Evolutionary conservation across 2,329 filamentous ascomycete genomes (phyloP).

Genomic region (Claviceps purpurea): DNA sequence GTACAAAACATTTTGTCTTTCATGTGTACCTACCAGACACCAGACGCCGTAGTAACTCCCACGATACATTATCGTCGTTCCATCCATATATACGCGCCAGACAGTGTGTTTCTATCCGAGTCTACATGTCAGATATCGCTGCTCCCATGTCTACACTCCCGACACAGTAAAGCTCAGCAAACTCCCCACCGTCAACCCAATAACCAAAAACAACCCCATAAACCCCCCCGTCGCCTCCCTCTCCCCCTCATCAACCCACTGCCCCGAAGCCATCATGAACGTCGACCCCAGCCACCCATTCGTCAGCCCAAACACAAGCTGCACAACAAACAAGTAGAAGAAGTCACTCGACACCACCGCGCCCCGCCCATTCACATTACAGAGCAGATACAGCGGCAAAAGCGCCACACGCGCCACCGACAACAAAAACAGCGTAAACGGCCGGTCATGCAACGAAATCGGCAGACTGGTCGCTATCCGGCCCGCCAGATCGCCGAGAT

Average conservation of each 20-base stretch:
- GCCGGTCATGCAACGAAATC: constrained; percentile 45
- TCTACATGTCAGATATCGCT: not conserved
- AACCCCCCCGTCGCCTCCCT: constrained; percentile 82
- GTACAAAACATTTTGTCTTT: too few relatives aligned
- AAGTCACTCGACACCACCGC: constrained; percentile 65
- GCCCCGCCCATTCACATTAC: constrained; percentile 70
- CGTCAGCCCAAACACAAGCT: constrained; percentile 68
- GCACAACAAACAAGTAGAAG: constrained; percentile 77
- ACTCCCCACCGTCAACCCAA: constrained; percentile 73
- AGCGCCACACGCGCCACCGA: constrained; percentile 54
- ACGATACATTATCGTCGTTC: too few relatives aligned
- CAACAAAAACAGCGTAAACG: constrained; percentile 53
- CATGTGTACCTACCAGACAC: too few relatives aligned
- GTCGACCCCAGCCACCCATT: constrained; percentile 80
- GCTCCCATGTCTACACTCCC: constrained; percentile 13
- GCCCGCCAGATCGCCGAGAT: constrained; percentile 70
- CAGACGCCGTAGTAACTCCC: too few relatives aligned
- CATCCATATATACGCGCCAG: too few relatives aligned
- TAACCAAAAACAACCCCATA: constrained; percentile 84
- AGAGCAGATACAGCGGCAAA: constrained; percentile 76
- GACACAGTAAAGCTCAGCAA: constrained; percentile 71
- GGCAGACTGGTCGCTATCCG: constrained; percentile 52
- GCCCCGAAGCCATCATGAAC: constrained; percentile 81
- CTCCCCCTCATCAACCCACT: constrained; percentile 72
- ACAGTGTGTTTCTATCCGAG: too few relatives aligned